phyloP scores from a whole-genome alignment of 768 basidiomycete species.

The Lentinula sp. region DNA sequence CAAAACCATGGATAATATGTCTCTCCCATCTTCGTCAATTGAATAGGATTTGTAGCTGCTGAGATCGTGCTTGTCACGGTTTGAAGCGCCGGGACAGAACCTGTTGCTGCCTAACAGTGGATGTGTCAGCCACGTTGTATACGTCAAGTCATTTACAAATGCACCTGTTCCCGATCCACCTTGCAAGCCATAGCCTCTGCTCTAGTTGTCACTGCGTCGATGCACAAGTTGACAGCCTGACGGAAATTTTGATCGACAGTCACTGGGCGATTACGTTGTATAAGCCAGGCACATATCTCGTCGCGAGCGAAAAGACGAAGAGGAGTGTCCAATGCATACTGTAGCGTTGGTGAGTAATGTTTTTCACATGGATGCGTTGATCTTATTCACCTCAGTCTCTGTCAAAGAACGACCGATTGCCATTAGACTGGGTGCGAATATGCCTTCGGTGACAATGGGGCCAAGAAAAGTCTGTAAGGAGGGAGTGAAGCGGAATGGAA shows the following conservation, averaged over 20 bases:
- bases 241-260: constrained; percentile 56
- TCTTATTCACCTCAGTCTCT: constrained; percentile 72
- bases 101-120: constrained; percentile 17
- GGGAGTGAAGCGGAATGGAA: constrained; percentile 96
- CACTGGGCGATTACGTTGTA: constrained; percentile 50
- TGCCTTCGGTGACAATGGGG: constrained; percentile 82
- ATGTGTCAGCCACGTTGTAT: not conserved
- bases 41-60: constrained; percentile 79
- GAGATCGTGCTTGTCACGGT: constrained; percentile 81
- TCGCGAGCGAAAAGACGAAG: constrained; percentile 90
- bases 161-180: constrained; percentile 76
- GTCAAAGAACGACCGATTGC: constrained; percentile 88
- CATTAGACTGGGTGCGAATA: constrained; percentile 82
- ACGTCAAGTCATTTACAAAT: constrained; percentile 5
- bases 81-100: constrained; percentile 58
- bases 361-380: not conserved
- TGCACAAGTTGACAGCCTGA: constrained; percentile 44
- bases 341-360: constrained; percentile 5
- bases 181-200: constrained; percentile 86
- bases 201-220: constrained; percentile 69
- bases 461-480: constrained; percentile 94
- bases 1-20: constrained; percentile 84
- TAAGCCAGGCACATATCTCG: constrained; percentile 79
- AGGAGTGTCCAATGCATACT: constrained; percentile 92
- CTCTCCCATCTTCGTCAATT: constrained; percentile 83